Conservation (phyloP, 1,284 basidiomycete genomes). For the Lignosus rhinocerotis region DNA sequence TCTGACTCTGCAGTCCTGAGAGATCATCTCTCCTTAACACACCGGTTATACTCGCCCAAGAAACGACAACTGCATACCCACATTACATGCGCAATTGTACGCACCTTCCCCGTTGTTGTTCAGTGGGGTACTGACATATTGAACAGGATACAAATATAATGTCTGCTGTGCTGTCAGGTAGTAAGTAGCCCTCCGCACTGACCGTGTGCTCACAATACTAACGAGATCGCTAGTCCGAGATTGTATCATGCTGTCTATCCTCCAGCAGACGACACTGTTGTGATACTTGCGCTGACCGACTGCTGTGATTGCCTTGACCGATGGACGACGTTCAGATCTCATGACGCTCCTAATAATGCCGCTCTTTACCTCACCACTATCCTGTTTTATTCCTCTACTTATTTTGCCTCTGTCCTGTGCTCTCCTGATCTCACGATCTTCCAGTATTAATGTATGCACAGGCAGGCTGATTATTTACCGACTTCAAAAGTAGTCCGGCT, state of each 20-base stretch:
- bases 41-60: constrained; percentile 48
- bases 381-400: constrained; percentile 19
- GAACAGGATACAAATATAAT: constrained; percentile 47
- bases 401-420: not conserved
- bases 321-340: not conserved
- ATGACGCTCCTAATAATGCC: not conserved
- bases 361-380: constrained; percentile 1
- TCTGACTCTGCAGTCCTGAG: constrained; percentile 42
- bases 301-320: not conserved
- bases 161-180: constrained; percentile 43
- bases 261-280: constrained; percentile 26
- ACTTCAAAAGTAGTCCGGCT: constrained; percentile 2
- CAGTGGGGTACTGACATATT: not conserved
- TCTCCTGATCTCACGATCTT: not conserved
- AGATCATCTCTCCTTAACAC: constrained; percentile 50
- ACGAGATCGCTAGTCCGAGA: constrained; percentile 43
- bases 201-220: not conserved
- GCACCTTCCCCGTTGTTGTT: not conserved
- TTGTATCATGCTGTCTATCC: constrained; percentile 27
- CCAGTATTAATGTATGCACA: constrained; percentile 4
- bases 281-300: not conserved
- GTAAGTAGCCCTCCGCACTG: constrained; percentile 34
- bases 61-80: constrained; percentile 53
- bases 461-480: not conserved
- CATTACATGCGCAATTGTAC: constrained; percentile 52